Percentiles rank a stretch among this genome's conserved stretches.
Evolutionary conservation across 1,284 basidiomycete genomes (phyloP).

Genomic region (Dichomitus squalens): DNA sequence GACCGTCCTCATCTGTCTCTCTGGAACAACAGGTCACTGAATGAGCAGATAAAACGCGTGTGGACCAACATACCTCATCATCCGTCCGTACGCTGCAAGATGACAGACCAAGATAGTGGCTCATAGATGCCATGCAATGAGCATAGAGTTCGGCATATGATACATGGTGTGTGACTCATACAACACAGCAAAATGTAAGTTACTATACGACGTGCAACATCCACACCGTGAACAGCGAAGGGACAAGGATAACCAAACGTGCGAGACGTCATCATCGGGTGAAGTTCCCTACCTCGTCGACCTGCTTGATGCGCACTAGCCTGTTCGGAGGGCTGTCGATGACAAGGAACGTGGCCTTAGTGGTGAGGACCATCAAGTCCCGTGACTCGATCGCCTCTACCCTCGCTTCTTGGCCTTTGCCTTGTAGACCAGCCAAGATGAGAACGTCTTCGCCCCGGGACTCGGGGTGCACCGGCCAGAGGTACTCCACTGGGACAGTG

Average conservation of each 20-base stretch:
- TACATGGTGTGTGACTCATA: slow-evolving; percentile 3
- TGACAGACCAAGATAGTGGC: neutral
- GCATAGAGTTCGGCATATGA: neutral
- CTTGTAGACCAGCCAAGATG: slow-evolving; percentile 27
- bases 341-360: slow-evolving; percentile 19
- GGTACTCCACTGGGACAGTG: slow-evolving; percentile 33
- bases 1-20: no score
- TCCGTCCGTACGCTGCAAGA: no score
- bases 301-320: slow-evolving; percentile 12
- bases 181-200: slow-evolving; percentile 9
- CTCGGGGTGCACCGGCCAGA: slow-evolving; percentile 33
- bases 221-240: neutral
- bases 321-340: slow-evolving; percentile 12
- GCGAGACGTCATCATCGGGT: neutral
- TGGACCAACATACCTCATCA: no score
- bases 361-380: slow-evolving; percentile 18
- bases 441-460: slow-evolving; percentile 27
- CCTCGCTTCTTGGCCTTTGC: slow-evolving; percentile 28
- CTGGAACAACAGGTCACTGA: no score
- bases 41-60: no score
- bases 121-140: neutral
- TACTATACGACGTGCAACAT: neutral
- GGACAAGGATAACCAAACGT: neutral
- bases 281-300: slow-evolving; percentile 23
- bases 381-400: slow-evolving; percentile 23